These are phyloP conservation scores for Ilyonectria sp. DNA, from an alignment of 2,329 filamentous ascomycete species.

Conservation along the genomic window DNA sequence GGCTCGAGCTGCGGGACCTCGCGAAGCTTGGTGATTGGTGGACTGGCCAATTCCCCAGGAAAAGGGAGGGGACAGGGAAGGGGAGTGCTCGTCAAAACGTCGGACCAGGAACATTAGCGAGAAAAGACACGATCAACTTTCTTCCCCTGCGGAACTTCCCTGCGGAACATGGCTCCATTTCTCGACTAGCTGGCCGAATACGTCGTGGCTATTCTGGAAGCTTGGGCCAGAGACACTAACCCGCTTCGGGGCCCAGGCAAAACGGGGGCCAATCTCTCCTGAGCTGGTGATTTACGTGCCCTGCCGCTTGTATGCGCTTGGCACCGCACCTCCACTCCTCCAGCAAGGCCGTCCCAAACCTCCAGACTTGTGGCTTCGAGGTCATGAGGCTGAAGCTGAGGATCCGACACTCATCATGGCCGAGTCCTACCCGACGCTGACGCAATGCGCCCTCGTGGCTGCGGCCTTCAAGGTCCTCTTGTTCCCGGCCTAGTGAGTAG, in stretches of 20 bases:
- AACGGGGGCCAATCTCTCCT: slow-evolving; percentile 10
- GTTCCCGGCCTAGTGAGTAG: slow-evolving; percentile 91
- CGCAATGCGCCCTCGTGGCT: slow-evolving; percentile 88
- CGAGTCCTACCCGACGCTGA: slow-evolving; percentile 87
- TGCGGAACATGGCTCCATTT: too few species aligned
- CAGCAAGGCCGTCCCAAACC: background rate
- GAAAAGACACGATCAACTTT: too few species aligned
- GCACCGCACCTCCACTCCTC: slow-evolving; percentile 17
- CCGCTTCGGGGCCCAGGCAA: background rate
- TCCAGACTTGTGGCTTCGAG: slow-evolving; percentile 27
- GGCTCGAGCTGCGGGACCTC: background rate
- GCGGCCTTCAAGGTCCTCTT: slow-evolving; percentile 92
- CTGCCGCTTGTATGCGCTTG: slow-evolving; percentile 14
- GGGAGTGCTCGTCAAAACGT: too few species aligned
- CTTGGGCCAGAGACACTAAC: slow-evolving; percentile 19
- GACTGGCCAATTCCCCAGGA: slow-evolving; percentile 16
- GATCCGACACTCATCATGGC: slow-evolving; percentile 70
- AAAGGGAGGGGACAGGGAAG: slow-evolving; percentile 9
- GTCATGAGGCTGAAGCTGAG: slow-evolving; percentile 44
- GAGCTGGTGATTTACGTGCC: slow-evolving; percentile 20
- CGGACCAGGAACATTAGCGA: too few species aligned
- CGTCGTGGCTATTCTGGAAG: slow-evolving; percentile 18
- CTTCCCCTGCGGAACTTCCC: too few species aligned
- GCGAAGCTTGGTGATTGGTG: slow-evolving; percentile 9
- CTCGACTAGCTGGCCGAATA: too few species aligned